phyloP scores from a whole-genome alignment of 2,329 filamentous ascomycete genomes.

The Penicillium sclerotigenum region DNA sequence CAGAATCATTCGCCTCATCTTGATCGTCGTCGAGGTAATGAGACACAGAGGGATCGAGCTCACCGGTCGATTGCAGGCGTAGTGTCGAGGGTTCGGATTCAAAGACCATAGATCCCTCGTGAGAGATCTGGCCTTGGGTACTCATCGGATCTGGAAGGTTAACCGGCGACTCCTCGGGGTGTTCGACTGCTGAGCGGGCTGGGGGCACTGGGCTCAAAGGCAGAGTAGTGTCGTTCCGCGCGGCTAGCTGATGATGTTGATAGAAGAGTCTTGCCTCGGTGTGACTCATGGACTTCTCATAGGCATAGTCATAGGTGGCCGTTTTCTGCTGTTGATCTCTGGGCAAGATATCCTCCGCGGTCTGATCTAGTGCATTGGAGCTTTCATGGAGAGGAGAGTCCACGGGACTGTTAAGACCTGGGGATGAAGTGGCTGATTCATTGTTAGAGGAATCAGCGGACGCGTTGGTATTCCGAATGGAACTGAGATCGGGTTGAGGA shows the following conservation, averaged over 20 bases:
- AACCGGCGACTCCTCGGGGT: slow-evolving; percentile 4
- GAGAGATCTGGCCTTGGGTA: not conserved
- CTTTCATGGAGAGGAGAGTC: slow-evolving; percentile 11
- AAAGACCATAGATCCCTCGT: slow-evolving; percentile 11
- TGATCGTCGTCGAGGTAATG: slow-evolving; percentile 20
- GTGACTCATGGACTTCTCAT: slow-evolving; percentile 91
- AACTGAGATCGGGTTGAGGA: slow-evolving; percentile 16
- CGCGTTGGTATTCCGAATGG: slow-evolving; percentile 22
- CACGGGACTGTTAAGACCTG: slow-evolving; percentile 7
- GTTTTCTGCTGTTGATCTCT: slow-evolving; percentile 60
- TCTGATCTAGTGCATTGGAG: slow-evolving; percentile 7
- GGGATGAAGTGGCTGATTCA: slow-evolving; percentile 6
- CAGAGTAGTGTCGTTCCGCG: slow-evolving; percentile 36
- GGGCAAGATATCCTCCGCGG: slow-evolving; percentile 31
- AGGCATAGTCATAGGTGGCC: slow-evolving; percentile 87
- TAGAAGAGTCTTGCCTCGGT: slow-evolving; percentile 95
- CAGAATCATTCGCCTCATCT: slow-evolving; percentile 48
- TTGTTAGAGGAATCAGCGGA: slow-evolving; percentile 7
- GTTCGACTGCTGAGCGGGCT: slow-evolving; percentile 13
- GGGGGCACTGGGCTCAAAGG: slow-evolving; percentile 35
- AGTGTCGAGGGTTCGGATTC: slow-evolving; percentile 11
- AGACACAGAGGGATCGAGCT: slow-evolving; percentile 8
- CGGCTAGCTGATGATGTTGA: slow-evolving; percentile 75
- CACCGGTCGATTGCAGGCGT: slow-evolving; percentile 1
- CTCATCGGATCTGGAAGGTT: slow-evolving; percentile 3